A percentile compares a stretch with the other conserved stretches of the same genome.
phyloP scores from a whole-genome alignment of 305 asterid species.

The Coffea humblotiana region DNA sequence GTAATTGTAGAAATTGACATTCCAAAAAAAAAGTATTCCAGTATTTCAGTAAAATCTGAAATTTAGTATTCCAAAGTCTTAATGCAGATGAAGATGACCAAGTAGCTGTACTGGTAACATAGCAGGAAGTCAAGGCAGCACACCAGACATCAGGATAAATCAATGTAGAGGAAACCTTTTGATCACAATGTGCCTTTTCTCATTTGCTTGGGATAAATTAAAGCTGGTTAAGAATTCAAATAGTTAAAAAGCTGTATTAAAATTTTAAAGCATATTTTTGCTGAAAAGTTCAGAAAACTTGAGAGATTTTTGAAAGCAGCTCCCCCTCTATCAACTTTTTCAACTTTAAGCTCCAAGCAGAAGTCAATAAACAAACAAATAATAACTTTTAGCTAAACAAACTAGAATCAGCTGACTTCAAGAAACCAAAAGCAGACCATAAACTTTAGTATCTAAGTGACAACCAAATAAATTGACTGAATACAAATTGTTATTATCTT shows the following conservation, averaged over 20 bases:
- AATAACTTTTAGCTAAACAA: not conserved
- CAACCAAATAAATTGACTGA: too few relatives aligned
- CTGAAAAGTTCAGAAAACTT: not conserved
- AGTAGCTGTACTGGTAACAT: not conserved
- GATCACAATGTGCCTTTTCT: not conserved
- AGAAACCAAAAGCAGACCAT: not conserved
- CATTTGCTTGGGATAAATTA: not conserved
- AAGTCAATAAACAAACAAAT: not conserved
- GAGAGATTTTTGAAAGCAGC: not conserved
- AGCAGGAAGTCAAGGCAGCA: not conserved
- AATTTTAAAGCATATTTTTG: not conserved
- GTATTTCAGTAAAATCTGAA: not conserved
- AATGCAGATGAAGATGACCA: not conserved
- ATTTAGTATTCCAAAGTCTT: not conserved
- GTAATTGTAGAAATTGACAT: not conserved
- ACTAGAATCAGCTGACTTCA: not conserved
- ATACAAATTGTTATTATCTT: too few relatives aligned
- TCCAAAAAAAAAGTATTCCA: not conserved
- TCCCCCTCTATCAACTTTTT: not conserved
- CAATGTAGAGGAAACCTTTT: not conserved
- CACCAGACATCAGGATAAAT: not conserved
- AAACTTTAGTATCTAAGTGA: too few relatives aligned
- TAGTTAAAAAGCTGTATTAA: not conserved
- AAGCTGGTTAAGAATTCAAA: not conserved
- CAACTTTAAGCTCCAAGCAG: not conserved